Evolutionary conservation across 2,329 filamentous ascomycete species (phyloP).

Genomic region (Macrophomina tecta): DNA sequence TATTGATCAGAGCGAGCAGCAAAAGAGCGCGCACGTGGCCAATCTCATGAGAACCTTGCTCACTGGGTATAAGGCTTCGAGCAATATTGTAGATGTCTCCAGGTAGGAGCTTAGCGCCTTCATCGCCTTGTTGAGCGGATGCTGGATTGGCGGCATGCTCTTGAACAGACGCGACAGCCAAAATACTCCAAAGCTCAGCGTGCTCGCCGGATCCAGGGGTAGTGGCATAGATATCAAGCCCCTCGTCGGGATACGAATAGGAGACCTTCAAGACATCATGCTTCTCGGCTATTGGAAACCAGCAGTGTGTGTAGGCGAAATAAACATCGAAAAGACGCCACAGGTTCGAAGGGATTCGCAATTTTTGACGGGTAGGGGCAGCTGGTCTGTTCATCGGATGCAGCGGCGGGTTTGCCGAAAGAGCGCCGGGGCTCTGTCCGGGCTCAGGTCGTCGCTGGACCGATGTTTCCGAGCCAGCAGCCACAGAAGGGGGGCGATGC

Average conservation of each 20-base stretch:
- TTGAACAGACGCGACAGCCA: slow-evolving; percentile 49
- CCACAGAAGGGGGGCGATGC: slow-evolving; percentile 1
- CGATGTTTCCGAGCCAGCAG: slow-evolving; percentile 15
- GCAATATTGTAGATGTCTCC: slow-evolving; percentile 38
- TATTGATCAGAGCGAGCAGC: slow-evolving; percentile 64
- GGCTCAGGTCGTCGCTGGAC: slow-evolving; percentile 4
- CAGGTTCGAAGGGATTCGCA: slow-evolving; percentile 59
- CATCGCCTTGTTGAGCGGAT: slow-evolving; percentile 12
- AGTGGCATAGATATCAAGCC: slow-evolving; percentile 41
- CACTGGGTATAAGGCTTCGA: slow-evolving; percentile 39
- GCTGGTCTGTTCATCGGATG: slow-evolving; percentile 15
- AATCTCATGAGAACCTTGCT: slow-evolving; percentile 42
- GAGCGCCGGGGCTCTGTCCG: slow-evolving; percentile 1
- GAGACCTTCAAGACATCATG: slow-evolving; percentile 64
- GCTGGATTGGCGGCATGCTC: slow-evolving; percentile 29
- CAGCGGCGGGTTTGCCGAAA: slow-evolving; percentile 3
- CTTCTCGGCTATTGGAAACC: slow-evolving; percentile 76
- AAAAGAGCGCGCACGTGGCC: slow-evolving; percentile 52
- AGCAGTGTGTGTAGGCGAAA: slow-evolving; percentile 76
- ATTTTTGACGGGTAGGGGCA: slow-evolving; percentile 10
- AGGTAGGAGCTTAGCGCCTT: slow-evolving; percentile 29
- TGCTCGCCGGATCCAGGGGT: slow-evolving; percentile 43
- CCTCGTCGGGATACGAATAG: slow-evolving; percentile 59
- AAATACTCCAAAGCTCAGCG: slow-evolving; percentile 54
- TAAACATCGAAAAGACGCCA: slow-evolving; percentile 73